Evolutionary conservation across 495 filamentous ascomycete genomes (phyloP), one percentile per base, ranked within the genome.

Genomic region (Lasiosphaeria hispida): DNA sequence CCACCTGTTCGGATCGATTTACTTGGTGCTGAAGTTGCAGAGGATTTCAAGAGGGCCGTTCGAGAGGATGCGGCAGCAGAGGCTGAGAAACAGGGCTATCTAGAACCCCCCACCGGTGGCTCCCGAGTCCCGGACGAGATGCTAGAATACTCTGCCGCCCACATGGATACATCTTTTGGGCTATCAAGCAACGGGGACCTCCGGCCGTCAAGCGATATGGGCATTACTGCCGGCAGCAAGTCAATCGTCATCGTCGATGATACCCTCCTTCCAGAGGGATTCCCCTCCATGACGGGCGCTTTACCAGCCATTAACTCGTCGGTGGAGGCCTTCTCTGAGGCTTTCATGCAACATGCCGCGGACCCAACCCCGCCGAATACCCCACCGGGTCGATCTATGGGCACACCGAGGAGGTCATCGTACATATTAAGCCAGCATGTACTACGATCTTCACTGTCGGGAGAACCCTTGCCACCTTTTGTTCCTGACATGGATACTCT

Each of bases 231-330:
- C 38, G 90, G 89, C 7, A 95, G 90, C 70, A 83, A 89, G 60
- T 95, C 91, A 0, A 94, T 96, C 60, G 83, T 95, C 33, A 94
- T 96, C 62, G 84, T 96, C 13, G 89, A 96, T 66, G 87, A 87
- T 52, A 87, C 85, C 4, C 23, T 62, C 3, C 55, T 78, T 15
- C 67, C 72, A 30, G 67, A 60, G 10, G 74, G 72, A 19, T 71
- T 69, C 14, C 76, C 77, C 1, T 47, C 51, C 18, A 80, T 83
- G 77, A 74, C 76, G 1, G 74, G 77, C 7, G 77, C 76, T 2
- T 61, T 82, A 10, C 73, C 72, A 4, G 65, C 55, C 6, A 60
- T 72, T 42, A 79, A 76, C 61, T 67, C 66, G 14, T 80, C 80
- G 1, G 66, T 76, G n/a, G 80, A 78, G 48, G 74, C 74, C 3